A percentile compares a stretch with the other conserved stretches of the same genome.
Conservation (phyloP, 495 filamentous ascomycete species). For the Viridothelium virens region DNA sequence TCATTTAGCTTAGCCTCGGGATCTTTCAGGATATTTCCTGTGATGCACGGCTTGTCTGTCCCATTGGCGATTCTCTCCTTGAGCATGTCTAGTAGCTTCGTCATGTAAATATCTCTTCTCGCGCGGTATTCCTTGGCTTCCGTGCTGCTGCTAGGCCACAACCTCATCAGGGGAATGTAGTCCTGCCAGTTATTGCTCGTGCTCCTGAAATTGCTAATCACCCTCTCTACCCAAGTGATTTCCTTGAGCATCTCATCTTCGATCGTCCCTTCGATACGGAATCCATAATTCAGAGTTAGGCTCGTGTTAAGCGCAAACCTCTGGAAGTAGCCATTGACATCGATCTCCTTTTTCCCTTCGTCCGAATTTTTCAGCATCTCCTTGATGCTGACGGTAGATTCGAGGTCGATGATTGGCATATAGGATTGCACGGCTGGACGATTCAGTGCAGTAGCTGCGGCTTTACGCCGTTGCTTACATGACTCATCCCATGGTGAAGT, state of each 20-base stretch:
- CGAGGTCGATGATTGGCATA: conserved; percentile 66
- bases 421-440: conserved; percentile 55
- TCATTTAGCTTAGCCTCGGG: conserved; percentile 45
- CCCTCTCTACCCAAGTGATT: conserved; percentile 56
- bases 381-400: conserved; percentile 55
- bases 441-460: conserved; percentile 63
- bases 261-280: conserved; percentile 52
- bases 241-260: conserved; percentile 52
- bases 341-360: conserved; percentile 49
- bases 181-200: conserved; percentile 67
- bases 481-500: conserved; percentile 69
- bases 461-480: conserved; percentile 62
- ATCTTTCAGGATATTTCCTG: conserved; percentile 60
- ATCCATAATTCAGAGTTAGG: conserved; percentile 59
- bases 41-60: conserved; percentile 63
- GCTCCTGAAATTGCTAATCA: conserved; percentile 55
- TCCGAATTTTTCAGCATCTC: conserved; percentile 53
- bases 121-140: conserved; percentile 49
- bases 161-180: conserved; percentile 55
- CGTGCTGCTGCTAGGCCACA: conserved; percentile 47
- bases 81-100: conserved; percentile 50
- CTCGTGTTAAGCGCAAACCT: conserved; percentile 60
- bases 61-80: conserved; percentile 53
- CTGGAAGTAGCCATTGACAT: conserved; percentile 57
- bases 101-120: conserved; percentile 51